These are phyloP conservation scores for Talaromyces sp. DNA, from an alignment of 2,329 filamentous ascomycete genomes.

Conservation along the genomic window DNA sequence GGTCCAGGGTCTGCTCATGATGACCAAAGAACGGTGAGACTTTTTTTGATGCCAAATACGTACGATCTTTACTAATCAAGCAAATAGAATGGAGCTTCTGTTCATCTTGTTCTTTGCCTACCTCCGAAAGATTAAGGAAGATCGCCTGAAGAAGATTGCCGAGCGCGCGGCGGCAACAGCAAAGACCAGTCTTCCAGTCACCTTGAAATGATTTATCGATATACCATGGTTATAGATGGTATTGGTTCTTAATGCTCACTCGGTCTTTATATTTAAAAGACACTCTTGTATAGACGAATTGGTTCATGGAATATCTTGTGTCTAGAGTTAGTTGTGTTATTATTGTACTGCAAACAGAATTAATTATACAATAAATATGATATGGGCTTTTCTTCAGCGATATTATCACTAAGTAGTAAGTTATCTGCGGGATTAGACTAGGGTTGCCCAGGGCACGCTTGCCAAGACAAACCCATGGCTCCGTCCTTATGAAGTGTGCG, in stretches of 20 bases:
- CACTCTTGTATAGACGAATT: background rate
- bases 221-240: background rate
- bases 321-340: background rate
- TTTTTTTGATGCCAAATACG: background rate
- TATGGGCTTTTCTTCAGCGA: background rate
- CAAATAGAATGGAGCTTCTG: constrained; percentile 70
- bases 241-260: background rate
- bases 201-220: constrained; percentile 38
- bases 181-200: constrained; percentile 48
- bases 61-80: background rate
- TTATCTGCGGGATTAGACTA: background rate
- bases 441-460: background rate
- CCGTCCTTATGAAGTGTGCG: background rate
- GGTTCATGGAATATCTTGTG: background rate
- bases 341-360: background rate
- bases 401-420: background rate
- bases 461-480: background rate
- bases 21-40: constrained; percentile 90
- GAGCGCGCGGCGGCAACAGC: constrained; percentile 60
- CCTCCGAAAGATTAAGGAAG: constrained; percentile 63
- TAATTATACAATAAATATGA: background rate
- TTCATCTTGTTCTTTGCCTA: constrained; percentile 86
- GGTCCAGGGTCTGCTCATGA: constrained; percentile 96
- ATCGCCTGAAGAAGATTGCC: constrained; percentile 65
- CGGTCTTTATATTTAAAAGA: background rate